These are phyloP conservation scores for Penicillium glabrum DNA, from an alignment of 2,329 filamentous ascomycete species.

Conservation along the genomic window DNA sequence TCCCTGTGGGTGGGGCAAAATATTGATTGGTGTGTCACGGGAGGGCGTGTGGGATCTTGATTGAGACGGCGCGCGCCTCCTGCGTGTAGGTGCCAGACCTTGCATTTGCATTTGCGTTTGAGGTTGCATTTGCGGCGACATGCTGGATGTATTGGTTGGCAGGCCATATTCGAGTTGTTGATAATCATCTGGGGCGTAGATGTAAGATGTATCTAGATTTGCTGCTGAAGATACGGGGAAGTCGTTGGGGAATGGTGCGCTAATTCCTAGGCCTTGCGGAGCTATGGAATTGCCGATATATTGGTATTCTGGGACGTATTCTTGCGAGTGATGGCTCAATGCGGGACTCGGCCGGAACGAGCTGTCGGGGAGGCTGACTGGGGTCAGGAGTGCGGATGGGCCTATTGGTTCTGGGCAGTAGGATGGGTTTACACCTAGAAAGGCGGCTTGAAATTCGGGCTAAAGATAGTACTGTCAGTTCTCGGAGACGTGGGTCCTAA, in stretches of 20 bases:
- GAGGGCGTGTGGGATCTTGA: conserved; percentile 9
- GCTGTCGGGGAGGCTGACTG: conserved; percentile 40
- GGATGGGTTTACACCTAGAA: conserved; percentile 26
- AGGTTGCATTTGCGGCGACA: conserved; percentile 17
- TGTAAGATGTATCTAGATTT: conserved; percentile 18
- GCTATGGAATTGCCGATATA: conserved; percentile 33
- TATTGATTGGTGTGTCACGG: conserved; percentile 34
- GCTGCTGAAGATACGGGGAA: conserved; percentile 29
- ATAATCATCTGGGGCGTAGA: conserved; percentile 22
- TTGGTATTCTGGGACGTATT: conserved; percentile 29
- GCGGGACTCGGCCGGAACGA: conserved; percentile 37
- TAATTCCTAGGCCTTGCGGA: conserved; percentile 41
- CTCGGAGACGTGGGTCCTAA: neutral
- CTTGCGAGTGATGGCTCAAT: conserved; percentile 36
- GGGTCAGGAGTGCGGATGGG: conserved; percentile 34
- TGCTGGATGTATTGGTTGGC: conserved; percentile 4
- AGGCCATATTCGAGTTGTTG: neutral
- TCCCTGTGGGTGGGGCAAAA: conserved; percentile 41
- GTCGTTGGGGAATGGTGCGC: conserved; percentile 31
- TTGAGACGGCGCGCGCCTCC: conserved; percentile 21
- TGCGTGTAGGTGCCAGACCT: conserved; percentile 24
- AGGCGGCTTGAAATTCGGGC: conserved; percentile 19
- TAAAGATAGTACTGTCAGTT: conserved; percentile 8
- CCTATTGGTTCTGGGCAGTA: conserved; percentile 35
- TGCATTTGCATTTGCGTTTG: neutral